These are phyloP conservation scores for Schizosaccharomyces versatilis DNA, from an alignment of 1,139 yeast species.

Conservation along the genomic window DNA sequence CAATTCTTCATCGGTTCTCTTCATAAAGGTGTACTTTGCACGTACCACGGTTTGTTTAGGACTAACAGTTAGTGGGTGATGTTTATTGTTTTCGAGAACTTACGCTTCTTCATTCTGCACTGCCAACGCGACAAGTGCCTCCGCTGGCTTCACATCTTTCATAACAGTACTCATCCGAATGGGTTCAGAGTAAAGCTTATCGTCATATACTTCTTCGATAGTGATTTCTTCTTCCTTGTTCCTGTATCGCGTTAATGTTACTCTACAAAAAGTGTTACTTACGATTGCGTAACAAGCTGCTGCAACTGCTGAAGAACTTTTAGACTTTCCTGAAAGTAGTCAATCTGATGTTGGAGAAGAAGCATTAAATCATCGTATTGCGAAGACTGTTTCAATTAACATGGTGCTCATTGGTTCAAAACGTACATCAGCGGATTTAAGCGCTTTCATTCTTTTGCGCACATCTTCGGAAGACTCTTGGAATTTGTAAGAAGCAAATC, in stretches of 20 bases:
- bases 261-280: neutral
- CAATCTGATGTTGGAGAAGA: neutral
- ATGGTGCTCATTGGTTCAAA: neutral
- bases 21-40: neutral
- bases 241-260: neutral
- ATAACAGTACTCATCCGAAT: too few species aligned
- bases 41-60: neutral
- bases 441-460: constrained; percentile 13
- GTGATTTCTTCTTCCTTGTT: too few species aligned
- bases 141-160: too few species aligned
- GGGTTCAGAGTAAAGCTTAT: too few species aligned
- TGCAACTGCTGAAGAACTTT: neutral
- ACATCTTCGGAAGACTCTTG: constrained; percentile 16
- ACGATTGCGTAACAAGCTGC: neutral
- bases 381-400: neutral
- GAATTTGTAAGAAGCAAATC: constrained; percentile 14
- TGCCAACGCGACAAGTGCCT: too few species aligned
- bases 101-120: neutral
- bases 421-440: constrained; percentile 14
- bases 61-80: neutral
- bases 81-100: neutral
- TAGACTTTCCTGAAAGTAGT: neutral
- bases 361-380: neutral
- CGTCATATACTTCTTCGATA: too few species aligned
- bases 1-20: neutral